A percentile compares a stretch with the other conserved stretches of the same genome.
These are phyloP conservation scores for Santalum album DNA, from an alignment of 164 flowering plant genomes.

Conservation along the genomic window DNA sequence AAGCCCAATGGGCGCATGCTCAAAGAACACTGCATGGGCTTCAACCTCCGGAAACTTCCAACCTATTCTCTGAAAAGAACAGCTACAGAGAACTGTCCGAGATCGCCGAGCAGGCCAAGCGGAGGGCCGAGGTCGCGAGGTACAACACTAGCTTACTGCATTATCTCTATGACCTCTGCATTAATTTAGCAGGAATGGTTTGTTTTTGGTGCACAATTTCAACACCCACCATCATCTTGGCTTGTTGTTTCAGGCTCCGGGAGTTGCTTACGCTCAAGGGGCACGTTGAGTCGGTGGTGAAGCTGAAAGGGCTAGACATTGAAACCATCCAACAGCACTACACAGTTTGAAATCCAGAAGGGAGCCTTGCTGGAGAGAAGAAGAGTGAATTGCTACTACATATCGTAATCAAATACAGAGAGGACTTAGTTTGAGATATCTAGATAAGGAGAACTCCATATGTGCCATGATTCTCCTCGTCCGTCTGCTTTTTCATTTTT, in stretches of 20 bases:
- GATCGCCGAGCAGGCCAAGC: conserved; percentile 97
- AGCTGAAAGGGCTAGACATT: conserved; percentile 3
- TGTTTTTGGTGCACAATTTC: too few relatives aligned
- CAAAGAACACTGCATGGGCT: conserved; percentile 96
- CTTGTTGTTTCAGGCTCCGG: background rate
- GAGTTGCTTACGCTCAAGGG: conserved; percentile 3
- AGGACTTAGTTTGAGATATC: too few relatives aligned
- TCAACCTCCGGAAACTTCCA: conserved; percentile 60
- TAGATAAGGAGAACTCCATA: too few relatives aligned
- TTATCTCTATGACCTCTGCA: background rate
- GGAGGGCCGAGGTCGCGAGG: conserved; percentile 96
- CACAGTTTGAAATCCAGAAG: background rate
- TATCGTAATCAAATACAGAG: too few relatives aligned
- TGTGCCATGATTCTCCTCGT: too few relatives aligned
- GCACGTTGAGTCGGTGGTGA: conserved; percentile 4
- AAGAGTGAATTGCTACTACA: too few relatives aligned
- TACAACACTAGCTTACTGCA: conserved; percentile 12
- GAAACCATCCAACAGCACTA: conserved; percentile 4
- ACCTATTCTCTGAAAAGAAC: conserved; percentile 69
- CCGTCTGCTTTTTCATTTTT: too few relatives aligned
- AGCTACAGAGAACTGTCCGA: conserved; percentile 93
- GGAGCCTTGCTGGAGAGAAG: background rate
- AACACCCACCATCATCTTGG: too few relatives aligned
- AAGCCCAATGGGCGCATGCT: conserved; percentile 98
- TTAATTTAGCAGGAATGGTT: too few relatives aligned